Percentiles rank a stretch among this genome's conserved stretches.
phyloP scores from a whole-genome alignment of 306 rosid species.

The Ormosia semicastrata region DNA sequence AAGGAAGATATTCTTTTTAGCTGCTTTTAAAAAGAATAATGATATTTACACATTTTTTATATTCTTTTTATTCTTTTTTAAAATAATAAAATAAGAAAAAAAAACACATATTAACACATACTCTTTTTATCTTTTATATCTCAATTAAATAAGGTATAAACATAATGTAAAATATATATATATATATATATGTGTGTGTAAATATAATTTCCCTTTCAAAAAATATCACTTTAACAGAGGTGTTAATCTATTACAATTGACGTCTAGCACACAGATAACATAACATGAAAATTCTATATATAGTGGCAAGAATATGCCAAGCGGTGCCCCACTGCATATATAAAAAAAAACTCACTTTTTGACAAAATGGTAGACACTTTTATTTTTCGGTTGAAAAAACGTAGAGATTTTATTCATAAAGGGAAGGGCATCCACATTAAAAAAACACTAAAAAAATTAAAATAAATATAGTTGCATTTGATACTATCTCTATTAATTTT shows the following conservation, averaged over 20 bases:
- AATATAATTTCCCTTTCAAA: too few species aligned
- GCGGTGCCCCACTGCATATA: conserved; percentile 10
- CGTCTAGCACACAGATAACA: background rate
- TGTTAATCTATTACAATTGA: background rate
- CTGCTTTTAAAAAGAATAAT: background rate
- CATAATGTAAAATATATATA: too few species aligned
- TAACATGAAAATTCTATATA: background rate
- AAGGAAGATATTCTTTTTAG: background rate
- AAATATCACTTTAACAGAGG: background rate
- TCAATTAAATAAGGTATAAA: too few species aligned
- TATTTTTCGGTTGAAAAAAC: background rate
- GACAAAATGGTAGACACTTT: background rate
- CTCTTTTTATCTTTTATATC: too few species aligned
- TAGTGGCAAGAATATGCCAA: conserved; percentile 22
- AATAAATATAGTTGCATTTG: background rate
- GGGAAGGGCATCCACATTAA: conserved; percentile 12
- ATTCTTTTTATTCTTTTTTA: too few species aligned
- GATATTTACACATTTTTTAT: too few species aligned
- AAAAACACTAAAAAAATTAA: background rate
- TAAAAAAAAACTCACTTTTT: conserved; percentile 18
- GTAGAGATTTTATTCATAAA: background rate
- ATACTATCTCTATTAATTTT: background rate
- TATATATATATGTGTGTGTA: too few species aligned
- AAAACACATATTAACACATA: too few species aligned
- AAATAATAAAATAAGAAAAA: too few species aligned